Evolutionary conservation across 176 grass and related monocot genomes (phyloP).

Genomic region (Olyra latifolia): DNA sequence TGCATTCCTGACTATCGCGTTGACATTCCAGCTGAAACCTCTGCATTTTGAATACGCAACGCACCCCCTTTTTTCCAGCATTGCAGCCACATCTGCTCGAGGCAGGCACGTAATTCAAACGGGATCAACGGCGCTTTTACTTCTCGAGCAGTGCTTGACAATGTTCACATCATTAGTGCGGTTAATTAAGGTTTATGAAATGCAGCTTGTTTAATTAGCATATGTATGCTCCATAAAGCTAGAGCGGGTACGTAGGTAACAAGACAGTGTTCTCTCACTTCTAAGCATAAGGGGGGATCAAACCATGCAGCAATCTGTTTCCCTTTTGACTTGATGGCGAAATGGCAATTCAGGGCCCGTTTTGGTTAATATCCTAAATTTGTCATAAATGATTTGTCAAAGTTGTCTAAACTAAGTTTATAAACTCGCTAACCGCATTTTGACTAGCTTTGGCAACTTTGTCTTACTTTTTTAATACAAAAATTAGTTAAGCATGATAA

Average conservation of each 20-base stretch:
- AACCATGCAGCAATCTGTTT: not conserved
- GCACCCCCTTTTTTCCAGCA: not conserved
- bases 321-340: slow-evolving; percentile 29
- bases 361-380: too few species aligned
- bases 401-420: too few species aligned
- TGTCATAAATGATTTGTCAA: too few species aligned
- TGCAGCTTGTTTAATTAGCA: not conserved
- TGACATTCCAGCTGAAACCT: slow-evolving; percentile 5
- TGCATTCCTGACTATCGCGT: not conserved
- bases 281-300: not conserved
- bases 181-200: not conserved
- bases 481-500: too few species aligned
- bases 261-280: slow-evolving; percentile 10
- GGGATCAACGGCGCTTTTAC: slow-evolving; percentile 23
- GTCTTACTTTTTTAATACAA: too few species aligned
- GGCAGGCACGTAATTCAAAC: slow-evolving; percentile 17
- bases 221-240: slow-evolving; percentile 2
- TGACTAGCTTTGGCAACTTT: too few species aligned
- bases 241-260: not conserved
- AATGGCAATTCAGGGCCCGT: too few species aligned
- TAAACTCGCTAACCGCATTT: too few species aligned
- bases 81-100: slow-evolving; percentile 23
- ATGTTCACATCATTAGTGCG: not conserved
- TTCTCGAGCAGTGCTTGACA: slow-evolving; percentile 37
- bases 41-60: not conserved